Evolutionary conservation across 345 rosid species (phyloP).

Genomic region (Eucalyptus marginata): DNA sequence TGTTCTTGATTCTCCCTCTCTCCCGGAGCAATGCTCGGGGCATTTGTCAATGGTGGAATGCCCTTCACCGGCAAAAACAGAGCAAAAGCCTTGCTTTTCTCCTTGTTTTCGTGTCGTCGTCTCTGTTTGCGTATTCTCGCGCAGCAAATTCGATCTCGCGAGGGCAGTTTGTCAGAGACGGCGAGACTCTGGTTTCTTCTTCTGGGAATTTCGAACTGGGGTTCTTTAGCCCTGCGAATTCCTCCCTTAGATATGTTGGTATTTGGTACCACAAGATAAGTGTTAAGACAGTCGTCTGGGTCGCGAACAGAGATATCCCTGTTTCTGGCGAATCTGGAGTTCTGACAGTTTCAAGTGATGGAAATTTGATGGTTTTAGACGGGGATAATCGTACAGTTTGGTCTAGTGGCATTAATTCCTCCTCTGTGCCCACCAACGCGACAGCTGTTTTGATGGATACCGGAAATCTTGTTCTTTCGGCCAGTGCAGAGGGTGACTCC

Average conservation of each 20-base stretch:
- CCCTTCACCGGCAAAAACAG: not conserved
- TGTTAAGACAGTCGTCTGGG: conserved; percentile 39
- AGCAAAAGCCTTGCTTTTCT: not conserved
- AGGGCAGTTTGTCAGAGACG: conserved; percentile 30
- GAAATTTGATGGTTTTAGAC: conserved; percentile 35
- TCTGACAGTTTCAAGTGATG: conserved; percentile 27
- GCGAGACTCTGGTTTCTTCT: conserved; percentile 21
- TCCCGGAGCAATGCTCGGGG: not conserved
- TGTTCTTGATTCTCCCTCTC: not conserved
- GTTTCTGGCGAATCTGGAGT: conserved; percentile 26
- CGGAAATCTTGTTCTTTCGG: conserved; percentile 20
- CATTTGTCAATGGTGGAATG: not conserved
- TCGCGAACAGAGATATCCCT: conserved; percentile 54
- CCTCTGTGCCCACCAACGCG: conserved; percentile 12
- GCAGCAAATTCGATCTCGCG: conserved; percentile 19
- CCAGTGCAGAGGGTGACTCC: not conserved
- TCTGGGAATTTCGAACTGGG: conserved; percentile 37
- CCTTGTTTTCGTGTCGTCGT: conserved; percentile 3
- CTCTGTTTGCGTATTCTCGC: conserved; percentile 5
- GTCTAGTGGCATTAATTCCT: conserved; percentile 35
- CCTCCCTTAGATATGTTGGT: conserved; percentile 41
- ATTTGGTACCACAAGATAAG: conserved; percentile 45
- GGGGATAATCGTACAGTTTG: conserved; percentile 25
- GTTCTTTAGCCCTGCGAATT: conserved; percentile 37
- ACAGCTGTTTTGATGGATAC: conserved; percentile 9